These are phyloP conservation scores for Wallacemonas sp. DNA, from an alignment of 208 protist genomes.

Conservation along the genomic window DNA sequence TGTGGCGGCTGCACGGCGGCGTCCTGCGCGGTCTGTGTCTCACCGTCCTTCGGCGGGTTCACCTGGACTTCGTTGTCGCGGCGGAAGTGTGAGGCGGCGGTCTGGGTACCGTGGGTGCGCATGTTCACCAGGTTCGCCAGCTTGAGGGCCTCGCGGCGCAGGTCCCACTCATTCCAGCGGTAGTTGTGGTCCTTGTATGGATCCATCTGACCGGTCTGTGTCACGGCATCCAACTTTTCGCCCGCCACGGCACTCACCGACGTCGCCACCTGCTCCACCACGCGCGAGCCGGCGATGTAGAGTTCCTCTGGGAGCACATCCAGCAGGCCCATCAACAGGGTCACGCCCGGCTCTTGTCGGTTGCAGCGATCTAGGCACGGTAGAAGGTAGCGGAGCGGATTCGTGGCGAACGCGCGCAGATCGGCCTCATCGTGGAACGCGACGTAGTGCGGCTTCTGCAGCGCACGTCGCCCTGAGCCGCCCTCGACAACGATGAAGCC, in stretches of 20 bases:
- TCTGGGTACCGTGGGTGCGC: conserved; percentile 86
- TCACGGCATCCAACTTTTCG: conserved; percentile 30
- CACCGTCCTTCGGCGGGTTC: conserved; percentile 55
- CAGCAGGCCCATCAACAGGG: conserved; percentile 55
- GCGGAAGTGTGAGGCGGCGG: conserved; percentile 76
- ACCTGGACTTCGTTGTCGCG: conserved; percentile 82
- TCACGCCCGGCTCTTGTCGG: conserved; percentile 29
- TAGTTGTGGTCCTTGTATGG: conserved; percentile 88
- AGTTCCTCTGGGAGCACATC: conserved; percentile 70
- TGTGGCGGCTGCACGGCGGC: conserved; percentile 77
- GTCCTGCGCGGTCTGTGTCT: conserved; percentile 83
- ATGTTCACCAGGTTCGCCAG: conserved; percentile 88
- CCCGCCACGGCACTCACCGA: background rate
- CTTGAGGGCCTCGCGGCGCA: conserved; percentile 89
- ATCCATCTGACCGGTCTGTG: conserved; percentile 89
- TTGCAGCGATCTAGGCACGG: conserved; percentile 33
- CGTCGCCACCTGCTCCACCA: conserved; percentile 22
- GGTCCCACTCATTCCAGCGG: conserved; percentile 93
- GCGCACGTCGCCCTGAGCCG: conserved; percentile 13
- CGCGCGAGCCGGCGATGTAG: conserved; percentile 75
- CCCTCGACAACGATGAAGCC: conserved; percentile 60
- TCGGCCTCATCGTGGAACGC: conserved; percentile 38
- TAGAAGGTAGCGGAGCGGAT: conserved; percentile 51
- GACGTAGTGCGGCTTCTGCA: conserved; percentile 37
- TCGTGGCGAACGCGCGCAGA: conserved; percentile 41